These are phyloP conservation scores for Protostelium mycophagum DNA, from an alignment of 78 protist genomes.

Conservation along the genomic window DNA sequence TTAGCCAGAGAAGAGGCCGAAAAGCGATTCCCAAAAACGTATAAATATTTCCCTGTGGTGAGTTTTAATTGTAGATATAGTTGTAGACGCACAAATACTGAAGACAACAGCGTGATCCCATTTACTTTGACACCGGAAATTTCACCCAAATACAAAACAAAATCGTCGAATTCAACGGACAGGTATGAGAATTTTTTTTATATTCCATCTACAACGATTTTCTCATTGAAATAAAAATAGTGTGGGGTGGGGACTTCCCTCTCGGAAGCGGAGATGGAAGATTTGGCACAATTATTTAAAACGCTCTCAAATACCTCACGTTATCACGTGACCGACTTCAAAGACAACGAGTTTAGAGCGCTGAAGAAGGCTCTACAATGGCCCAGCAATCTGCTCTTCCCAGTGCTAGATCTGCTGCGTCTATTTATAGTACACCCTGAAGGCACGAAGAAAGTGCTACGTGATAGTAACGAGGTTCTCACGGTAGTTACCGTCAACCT, in stretches of 20 bases:
- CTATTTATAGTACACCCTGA: neutral
- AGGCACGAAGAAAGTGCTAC: neutral
- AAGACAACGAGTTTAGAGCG: neutral
- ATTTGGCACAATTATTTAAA: slow-evolving; percentile 4
- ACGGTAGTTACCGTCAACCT: neutral
- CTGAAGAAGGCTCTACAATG: neutral
- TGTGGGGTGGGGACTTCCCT: too few relatives aligned
- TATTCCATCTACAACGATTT: too few relatives aligned
- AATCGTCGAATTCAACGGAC: slow-evolving; percentile 23
- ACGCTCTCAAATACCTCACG: slow-evolving; percentile 39
- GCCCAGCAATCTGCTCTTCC: neutral
- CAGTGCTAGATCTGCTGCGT: neutral
- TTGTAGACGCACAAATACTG: neutral
- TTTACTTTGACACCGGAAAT: slow-evolving; percentile 31
- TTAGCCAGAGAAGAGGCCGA: neutral
- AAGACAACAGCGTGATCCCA: slow-evolving; percentile 20
- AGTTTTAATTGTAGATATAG: neutral
- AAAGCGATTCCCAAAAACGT: neutral
- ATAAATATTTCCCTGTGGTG: neutral
- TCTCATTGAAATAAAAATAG: too few relatives aligned
- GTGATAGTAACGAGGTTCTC: neutral
- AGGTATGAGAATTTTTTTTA: too few relatives aligned
- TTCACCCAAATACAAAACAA: slow-evolving; percentile 15
- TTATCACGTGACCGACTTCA: slow-evolving; percentile 39
- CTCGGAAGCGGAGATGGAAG: slow-evolving; percentile 14